Percentiles rank a stretch among this genome's conserved stretches.
These are phyloP conservation scores for Fistulina hepatica DNA, from an alignment of 1,284 basidiomycete genomes.

Conservation along the genomic window DNA sequence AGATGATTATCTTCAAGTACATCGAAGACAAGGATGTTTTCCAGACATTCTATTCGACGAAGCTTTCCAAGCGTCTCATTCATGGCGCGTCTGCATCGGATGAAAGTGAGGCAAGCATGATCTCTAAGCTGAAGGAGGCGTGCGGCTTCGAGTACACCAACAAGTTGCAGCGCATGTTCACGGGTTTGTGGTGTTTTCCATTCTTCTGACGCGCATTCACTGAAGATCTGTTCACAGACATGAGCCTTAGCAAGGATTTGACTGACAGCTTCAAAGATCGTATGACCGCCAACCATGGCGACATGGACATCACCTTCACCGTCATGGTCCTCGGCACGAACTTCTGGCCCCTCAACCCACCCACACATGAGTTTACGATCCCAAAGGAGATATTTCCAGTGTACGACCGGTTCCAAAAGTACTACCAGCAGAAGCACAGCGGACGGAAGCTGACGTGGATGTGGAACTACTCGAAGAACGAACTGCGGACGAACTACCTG, in stretches of 20 bases:
- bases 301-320: constrained; percentile 84
- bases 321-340: constrained; percentile 93
- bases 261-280: constrained; percentile 96
- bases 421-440: constrained; percentile 90
- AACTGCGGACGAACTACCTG: constrained; percentile 86
- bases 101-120: constrained; percentile 97
- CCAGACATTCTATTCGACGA: constrained; percentile 98
- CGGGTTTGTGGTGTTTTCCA: constrained; percentile 42
- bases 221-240: constrained; percentile 44
- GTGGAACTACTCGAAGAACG: constrained; percentile 97
- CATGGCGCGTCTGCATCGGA: constrained; percentile 93
- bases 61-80: constrained; percentile 91
- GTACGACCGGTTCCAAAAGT: constrained; percentile 88
- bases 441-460: constrained; percentile 96
- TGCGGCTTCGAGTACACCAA: constrained; percentile 99
- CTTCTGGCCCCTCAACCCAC: constrained; percentile 90
- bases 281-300: constrained; percentile 76
- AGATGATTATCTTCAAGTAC: constrained; percentile 99
- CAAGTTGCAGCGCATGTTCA: constrained; percentile 98
- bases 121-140: constrained; percentile 95
- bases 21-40: constrained; percentile 99
- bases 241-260: constrained; percentile 91
- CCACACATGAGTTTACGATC: constrained; percentile 79
- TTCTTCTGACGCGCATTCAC: background rate
- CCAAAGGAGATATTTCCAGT: constrained; percentile 81